phyloP scores from a whole-genome alignment of 345 rosid genomes.

The Brassica carinata region DNA sequence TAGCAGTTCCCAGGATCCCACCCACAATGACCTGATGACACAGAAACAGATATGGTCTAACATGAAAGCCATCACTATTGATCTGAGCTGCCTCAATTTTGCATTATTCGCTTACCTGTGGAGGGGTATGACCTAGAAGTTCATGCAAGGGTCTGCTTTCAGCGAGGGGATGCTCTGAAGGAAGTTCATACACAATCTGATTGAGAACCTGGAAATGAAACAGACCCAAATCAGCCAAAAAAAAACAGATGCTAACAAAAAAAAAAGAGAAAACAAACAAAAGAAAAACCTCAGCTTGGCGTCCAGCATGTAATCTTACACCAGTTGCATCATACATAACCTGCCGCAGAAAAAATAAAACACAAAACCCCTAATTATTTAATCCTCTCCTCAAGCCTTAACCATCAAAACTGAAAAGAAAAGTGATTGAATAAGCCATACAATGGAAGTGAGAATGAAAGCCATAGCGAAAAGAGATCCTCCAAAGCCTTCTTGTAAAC shows the following conservation, averaged over 20 bases:
- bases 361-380: background rate
- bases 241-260: background rate
- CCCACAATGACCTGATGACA: slow-evolving; percentile 74
- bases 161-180: slow-evolving; percentile 90
- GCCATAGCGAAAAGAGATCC: slow-evolving; percentile 65
- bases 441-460: slow-evolving; percentile 68
- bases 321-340: slow-evolving; percentile 95
- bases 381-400: background rate
- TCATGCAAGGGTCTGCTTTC: slow-evolving; percentile 80
- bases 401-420: background rate
- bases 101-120: slow-evolving; percentile 56
- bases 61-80: background rate
- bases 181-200: slow-evolving; percentile 94
- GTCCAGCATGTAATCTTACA: slow-evolving; percentile 85
- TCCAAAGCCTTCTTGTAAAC: slow-evolving; percentile 75
- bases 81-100: slow-evolving; percentile 4
- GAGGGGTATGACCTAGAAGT: slow-evolving; percentile 91
- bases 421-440: slow-evolving; percentile 40
- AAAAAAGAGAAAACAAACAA: slow-evolving; percentile 11
- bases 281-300: slow-evolving; percentile 80
- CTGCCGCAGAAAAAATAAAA: slow-evolving; percentile 41
- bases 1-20: slow-evolving; percentile 63
- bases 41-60: background rate
- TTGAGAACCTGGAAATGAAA: slow-evolving; percentile 60
- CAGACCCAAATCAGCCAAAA: slow-evolving; percentile 3